Percentiles rank a stretch among this genome's conserved stretches.
Conservation (phyloP, 495 filamentous ascomycete genomes). For the Penicillium lagena region DNA sequence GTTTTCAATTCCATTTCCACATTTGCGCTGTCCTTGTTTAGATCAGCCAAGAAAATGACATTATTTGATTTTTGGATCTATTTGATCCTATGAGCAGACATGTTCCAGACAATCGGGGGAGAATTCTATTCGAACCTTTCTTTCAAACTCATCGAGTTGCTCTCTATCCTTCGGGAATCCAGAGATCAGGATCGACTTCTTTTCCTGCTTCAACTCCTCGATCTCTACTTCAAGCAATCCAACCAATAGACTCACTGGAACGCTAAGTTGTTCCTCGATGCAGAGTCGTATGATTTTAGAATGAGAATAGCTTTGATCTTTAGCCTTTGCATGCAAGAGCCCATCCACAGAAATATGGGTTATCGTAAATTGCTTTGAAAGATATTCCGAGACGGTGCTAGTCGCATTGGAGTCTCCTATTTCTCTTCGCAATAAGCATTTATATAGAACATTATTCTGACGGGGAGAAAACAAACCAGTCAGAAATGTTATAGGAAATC, state of each 20-base stretch:
- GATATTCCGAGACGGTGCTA: neutral
- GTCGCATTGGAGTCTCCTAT: neutral
- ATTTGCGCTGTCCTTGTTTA: no score
- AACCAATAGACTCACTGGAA: neutral
- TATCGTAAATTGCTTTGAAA: neutral
- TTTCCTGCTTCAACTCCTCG: neutral
- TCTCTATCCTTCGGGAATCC: neutral
- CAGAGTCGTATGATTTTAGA: neutral
- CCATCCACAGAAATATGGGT: neutral
- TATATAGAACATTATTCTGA: no score
- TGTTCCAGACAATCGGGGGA: neutral
- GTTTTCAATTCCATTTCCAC: neutral
- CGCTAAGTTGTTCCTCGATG: neutral
- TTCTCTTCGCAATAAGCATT: neutral
- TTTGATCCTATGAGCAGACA: neutral
- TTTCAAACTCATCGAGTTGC: neutral
- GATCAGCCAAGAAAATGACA: neutral
- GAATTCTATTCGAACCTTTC: neutral
- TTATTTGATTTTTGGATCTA: neutral
- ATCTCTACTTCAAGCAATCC: neutral
- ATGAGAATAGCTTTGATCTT: neutral
- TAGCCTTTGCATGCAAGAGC: neutral
- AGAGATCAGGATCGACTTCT: neutral
- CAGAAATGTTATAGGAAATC: neutral
- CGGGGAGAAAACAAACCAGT: neutral